Evolutionary conservation across 768 basidiomycete genomes (phyloP).

Genomic region (Pisolithus albus): DNA sequence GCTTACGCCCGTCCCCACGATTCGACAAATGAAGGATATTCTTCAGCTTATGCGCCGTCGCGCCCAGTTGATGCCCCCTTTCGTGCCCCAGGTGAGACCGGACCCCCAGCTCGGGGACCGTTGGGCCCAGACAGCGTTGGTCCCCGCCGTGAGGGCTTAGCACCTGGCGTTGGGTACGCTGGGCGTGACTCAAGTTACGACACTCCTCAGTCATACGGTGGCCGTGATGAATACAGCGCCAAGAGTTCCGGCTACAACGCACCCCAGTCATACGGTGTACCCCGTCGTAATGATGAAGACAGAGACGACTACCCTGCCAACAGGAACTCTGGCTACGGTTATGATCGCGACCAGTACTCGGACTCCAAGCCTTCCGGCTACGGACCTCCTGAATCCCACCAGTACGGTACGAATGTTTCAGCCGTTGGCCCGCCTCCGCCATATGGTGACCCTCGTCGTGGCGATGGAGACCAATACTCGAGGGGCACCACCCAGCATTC

Average conservation of each 20-base stretch:
- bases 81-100: too few species aligned
- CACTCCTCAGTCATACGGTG: neutral
- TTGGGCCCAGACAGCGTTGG: neutral
- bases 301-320: too few species aligned
- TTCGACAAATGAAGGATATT: neutral
- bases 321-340: too few species aligned
- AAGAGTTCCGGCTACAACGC: neutral
- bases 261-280: too few species aligned
- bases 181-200: neutral
- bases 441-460: neutral
- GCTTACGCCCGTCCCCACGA: neutral
- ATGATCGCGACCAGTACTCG: too few species aligned
- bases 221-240: neutral
- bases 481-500: neutral
- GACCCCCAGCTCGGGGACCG: neutral
- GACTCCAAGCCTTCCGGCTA: neutral
- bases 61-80: too few species aligned
- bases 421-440: neutral
- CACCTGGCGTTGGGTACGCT: neutral
- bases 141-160: neutral
- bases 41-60: too few species aligned
- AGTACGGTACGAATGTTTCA: neutral
- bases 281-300: too few species aligned
- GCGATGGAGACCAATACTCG: neutral
- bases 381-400: neutral